Conservation (phyloP, 2,329 filamentous ascomycete genomes). For the Ophiostoma montium region DNA sequence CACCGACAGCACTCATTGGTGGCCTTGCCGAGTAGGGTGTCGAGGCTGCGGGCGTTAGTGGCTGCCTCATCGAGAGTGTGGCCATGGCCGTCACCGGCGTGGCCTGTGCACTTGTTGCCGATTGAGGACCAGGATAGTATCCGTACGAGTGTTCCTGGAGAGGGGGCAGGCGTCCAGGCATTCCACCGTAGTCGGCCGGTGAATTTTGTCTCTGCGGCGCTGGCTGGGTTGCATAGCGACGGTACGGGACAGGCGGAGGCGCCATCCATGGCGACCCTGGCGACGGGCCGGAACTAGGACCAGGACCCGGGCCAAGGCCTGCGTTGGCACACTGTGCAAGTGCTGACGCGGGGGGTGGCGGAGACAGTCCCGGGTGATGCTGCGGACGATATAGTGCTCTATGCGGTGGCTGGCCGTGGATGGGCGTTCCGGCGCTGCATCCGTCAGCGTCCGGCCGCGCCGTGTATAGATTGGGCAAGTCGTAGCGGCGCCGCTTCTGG, state of each 20-base stretch:
- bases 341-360: constrained; percentile 40
- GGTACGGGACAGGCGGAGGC: constrained; percentile 15
- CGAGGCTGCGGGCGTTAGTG: constrained; percentile 12
- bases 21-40: background rate
- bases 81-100: constrained; percentile 6
- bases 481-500: constrained; percentile 48
- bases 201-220: background rate
- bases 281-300: background rate
- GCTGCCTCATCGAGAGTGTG: constrained; percentile 14
- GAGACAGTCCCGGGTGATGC: constrained; percentile 15
- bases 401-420: background rate
- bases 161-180: constrained; percentile 37
- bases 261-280: constrained; percentile 11
- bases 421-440: background rate
- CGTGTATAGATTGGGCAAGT: constrained; percentile 16
- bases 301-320: background rate
- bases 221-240: constrained; percentile 6
- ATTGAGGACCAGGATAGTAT: background rate
- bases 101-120: background rate
- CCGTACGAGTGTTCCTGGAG: constrained; percentile 27
- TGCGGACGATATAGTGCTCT: background rate
- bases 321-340: background rate
- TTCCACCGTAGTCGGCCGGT: background rate
- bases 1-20: background rate
- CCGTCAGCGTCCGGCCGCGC: background rate